Evolutionary conservation across 352 stramenopile species (phyloP), one percentile per base, ranked within the genome.

Genomic region (Blastocystis sp.): DNA sequence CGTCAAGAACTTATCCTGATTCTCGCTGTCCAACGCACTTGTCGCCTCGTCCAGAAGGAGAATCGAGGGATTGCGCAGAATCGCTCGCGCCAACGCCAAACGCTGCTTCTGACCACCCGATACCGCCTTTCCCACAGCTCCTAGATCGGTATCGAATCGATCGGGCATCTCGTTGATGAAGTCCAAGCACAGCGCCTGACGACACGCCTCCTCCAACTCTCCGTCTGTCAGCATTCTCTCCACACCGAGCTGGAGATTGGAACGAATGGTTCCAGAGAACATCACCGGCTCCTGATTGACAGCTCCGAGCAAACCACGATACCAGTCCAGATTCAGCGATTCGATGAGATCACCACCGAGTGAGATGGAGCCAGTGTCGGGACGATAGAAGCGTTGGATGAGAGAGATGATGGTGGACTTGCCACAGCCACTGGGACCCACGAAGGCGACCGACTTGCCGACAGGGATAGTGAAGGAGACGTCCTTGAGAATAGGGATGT

Each of bases 261-360:
- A 90, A 40, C 90, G 81, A 72, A 91, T 91, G n/a, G 88, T 90
- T 75, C 87, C 90, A 24, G 90, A 88, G 76, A 98, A 97, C 9
- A 98, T 88, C 21, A 89, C 89, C 8, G 94, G 94, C 88, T 97
- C 93, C 79, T 97, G 94, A 0, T 87, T 89, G 3, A 98, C 93
- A 61, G 93, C 90, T 18, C 92, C 89, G 81, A 98, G 89, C 51
- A 90, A 73, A 11, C 77, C 75, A n/a, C 91, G 85, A 89, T 65
- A 73, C 84, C 4, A 93, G 89, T 59, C 87, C 40, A 67, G 65
- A 44, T 44, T 54, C 32, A 84, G 18, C 14, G 57, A 29, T 11
- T 69, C 18, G 27, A 71, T 32, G 67, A 67, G 72, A 9, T 67
- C 72, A 24, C 57, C 57, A 40, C 38, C 14, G 27, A 44, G 40